These are phyloP conservation scores for Cystofilobasidium capitatum DNA, from an alignment of 768 basidiomycete species.

Conservation along the genomic window DNA sequence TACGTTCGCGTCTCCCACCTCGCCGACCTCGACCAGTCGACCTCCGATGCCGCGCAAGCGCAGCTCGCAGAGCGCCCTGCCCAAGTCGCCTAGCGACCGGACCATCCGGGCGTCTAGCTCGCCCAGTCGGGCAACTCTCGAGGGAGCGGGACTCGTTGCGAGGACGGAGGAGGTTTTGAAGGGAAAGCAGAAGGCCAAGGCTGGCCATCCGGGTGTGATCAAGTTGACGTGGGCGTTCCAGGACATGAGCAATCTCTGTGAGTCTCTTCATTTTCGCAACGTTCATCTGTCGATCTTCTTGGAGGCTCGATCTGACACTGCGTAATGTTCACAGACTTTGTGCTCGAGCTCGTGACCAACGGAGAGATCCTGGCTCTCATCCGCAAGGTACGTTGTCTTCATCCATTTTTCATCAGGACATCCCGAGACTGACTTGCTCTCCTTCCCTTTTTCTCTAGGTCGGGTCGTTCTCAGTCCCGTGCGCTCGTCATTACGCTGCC, in stretches of 20 bases:
- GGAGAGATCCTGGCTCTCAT: slow-evolving; percentile 24
- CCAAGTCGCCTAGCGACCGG: slow-evolving; percentile 6
- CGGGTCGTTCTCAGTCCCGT: slow-evolving; percentile 74
- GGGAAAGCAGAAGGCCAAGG: slow-evolving; percentile 21
- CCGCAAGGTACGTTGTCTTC: slow-evolving; percentile 4
- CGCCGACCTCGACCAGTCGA: not conserved
- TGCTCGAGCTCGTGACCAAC: slow-evolving; percentile 26
- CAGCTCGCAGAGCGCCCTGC: not conserved
- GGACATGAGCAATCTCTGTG: slow-evolving; percentile 73
- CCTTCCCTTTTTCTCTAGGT: slow-evolving; percentile 42
- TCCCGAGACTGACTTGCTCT: not conserved
- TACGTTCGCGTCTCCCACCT: not conserved
- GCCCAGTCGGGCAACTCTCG: not conserved
- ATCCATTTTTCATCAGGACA: not conserved
- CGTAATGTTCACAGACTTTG: slow-evolving; percentile 23
- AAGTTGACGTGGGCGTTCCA: slow-evolving; percentile 76
- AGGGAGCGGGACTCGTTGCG: not conserved
- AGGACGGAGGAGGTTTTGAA: slow-evolving; percentile 10
- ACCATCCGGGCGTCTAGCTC: slow-evolving; percentile 10
- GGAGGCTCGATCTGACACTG: not conserved
- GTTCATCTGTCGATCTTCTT: not conserved
- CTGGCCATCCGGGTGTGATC: slow-evolving; percentile 68
- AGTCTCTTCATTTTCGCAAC: slow-evolving; percentile 37
- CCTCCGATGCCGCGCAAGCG: slow-evolving; percentile 3
- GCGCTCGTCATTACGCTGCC: slow-evolving; percentile 74